Evolutionary conservation across 2,329 filamentous ascomycete species (phyloP).

Genomic region (Fusarium humuli): DNA sequence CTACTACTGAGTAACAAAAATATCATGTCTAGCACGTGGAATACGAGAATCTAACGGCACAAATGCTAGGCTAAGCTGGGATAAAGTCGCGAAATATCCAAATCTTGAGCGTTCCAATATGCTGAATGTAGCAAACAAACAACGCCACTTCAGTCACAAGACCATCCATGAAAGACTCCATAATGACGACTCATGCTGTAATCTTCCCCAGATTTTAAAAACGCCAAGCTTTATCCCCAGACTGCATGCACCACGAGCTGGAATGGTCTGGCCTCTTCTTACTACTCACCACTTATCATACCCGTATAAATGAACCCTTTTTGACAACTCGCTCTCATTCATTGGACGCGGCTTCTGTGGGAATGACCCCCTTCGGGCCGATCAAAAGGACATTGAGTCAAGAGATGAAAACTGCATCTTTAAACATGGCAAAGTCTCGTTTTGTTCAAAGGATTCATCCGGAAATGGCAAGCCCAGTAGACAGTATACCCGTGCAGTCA

Average conservation of each 20-base stretch:
- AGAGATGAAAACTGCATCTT: background rate
- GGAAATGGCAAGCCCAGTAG: constrained; percentile 1
- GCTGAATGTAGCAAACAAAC: background rate
- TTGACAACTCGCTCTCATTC: background rate
- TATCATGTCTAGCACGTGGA: background rate
- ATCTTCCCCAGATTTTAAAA: background rate
- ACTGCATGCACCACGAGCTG: background rate
- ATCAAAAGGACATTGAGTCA: background rate
- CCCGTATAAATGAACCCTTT: constrained; percentile 1
- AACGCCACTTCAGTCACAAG: background rate
- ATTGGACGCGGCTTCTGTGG: background rate
- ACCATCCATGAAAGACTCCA: background rate
- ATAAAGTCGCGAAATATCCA: background rate
- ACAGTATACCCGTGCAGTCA: constrained; percentile 3
- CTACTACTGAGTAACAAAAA: fast-evolving
- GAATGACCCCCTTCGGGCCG: constrained; percentile 3
- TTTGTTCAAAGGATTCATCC: constrained; percentile 16
- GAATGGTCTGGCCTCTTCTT: background rate
- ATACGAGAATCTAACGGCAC: background rate
- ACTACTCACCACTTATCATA: background rate
- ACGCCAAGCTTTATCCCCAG: background rate
- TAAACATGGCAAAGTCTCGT: background rate
- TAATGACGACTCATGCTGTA: background rate
- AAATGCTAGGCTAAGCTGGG: background rate
- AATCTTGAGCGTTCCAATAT: no score